Evolutionary conservation across 2,329 filamentous ascomycete genomes (phyloP).

Genomic region (Trichocomaceae sp.): DNA sequence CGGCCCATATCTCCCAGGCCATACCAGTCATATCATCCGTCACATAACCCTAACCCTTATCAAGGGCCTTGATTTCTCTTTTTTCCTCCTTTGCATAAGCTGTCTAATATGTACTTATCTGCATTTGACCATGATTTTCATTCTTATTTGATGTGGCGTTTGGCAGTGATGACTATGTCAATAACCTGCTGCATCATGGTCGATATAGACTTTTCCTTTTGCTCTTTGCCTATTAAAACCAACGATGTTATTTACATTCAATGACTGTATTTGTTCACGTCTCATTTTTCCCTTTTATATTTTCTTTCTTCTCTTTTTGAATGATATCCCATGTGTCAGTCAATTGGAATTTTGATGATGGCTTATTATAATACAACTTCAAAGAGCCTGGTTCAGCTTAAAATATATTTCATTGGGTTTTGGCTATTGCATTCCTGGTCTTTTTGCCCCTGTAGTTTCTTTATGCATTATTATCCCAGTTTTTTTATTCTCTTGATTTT

Average conservation of each 20-base stretch:
- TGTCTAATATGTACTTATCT: background rate
- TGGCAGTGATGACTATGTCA: conserved; percentile 12
- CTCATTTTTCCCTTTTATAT: background rate
- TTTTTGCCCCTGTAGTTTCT: background rate
- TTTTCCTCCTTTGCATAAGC: background rate
- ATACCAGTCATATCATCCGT: conserved; percentile 10
- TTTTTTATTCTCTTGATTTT: background rate
- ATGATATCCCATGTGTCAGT: conserved; percentile 13
- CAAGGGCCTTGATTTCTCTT: conserved; percentile 3
- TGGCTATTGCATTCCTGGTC: background rate
- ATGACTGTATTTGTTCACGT: conserved; percentile 1
- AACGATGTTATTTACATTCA: background rate
- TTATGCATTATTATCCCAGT: background rate
- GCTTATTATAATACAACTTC: background rate
- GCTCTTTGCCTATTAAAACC: background rate
- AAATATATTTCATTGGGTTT: background rate
- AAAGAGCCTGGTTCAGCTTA: background rate
- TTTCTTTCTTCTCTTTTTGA: background rate
- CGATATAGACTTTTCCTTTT: background rate
- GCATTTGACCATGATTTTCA: background rate
- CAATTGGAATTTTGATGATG: conserved; percentile 3
- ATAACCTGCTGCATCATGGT: background rate
- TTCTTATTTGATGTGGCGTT: background rate
- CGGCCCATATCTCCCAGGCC: conserved; percentile 13
- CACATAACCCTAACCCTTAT: conserved; percentile 7